Evolutionary conservation across 306 rosid species (phyloP).

Genomic region (cucumber (Cucumis sativus)): Cucumber_9930_V3 NC_026655.2:26883001-26883500

Average conservation of each 20-base stretch:
- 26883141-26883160: background rate
- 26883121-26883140: background rate
- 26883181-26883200: background rate
- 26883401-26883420: background rate
- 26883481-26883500: background rate
- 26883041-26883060: background rate
- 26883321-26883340: background rate
- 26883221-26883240: background rate
- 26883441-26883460: background rate
- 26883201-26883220: background rate
- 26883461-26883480: background rate
- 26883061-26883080: background rate
- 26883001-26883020: background rate
- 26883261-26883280: constrained; percentile 2
- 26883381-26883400: background rate
- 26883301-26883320: background rate
- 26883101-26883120: background rate
- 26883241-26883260: background rate
- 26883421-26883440: background rate
- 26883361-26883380: background rate
- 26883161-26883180: background rate
- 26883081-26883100: background rate
- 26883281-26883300: background rate
- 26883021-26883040: background rate
- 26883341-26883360: too few species aligned